Evolutionary conservation across 2,329 filamentous ascomycete species (phyloP), one percentile per base, ranked within the genome.

Genomic region (Blastomyces gilchristii): DNA sequence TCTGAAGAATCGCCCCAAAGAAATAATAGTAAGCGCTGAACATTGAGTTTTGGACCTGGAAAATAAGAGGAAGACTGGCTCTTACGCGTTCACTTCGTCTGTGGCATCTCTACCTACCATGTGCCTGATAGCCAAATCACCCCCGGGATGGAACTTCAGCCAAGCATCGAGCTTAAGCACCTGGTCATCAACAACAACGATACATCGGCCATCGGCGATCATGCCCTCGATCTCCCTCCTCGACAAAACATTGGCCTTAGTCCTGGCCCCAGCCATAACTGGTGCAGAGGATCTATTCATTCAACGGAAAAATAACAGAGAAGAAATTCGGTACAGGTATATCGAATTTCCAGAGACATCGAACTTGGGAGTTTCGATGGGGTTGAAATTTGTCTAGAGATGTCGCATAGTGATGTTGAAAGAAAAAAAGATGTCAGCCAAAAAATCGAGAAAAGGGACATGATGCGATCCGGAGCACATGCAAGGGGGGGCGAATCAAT

Each of bases 91-190:
- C 65, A 97, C 87, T 76, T 97, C 93, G 74, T 96, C 91, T 16
- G 93, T 96, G 60, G 91, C 93, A 83, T 96, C 91, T 76, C 88
- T 85, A 66, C 91, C 91, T 65, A 97, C 84, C 91, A 97, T 94
- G 73, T 97, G 94, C 73, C 85, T 80, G 67, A 97, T 94, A 62
- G 93, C 85, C 77, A 91, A 93, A 70, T 91, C 87, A 68, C 94
- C 94, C 64, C 94, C 94, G 16, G 94, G 94, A 71, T 97, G 94
- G 71, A 89, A 97, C 61, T 85, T 85, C 62, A 94, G 79, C 90
- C 91, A 99, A 47, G 87, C 82, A 74, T 97, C 93, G 45, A 90
- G 86, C 77, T 91, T 96, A 68, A 97, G 77, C 12, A 96, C 91
- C 69, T 86, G 84, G 64, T 85, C 82, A 69, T 96, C 85, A 64